phyloP scores from a whole-genome alignment of 2,329 filamentous ascomycete genomes.

The Cordyceps militaris region DNA sequence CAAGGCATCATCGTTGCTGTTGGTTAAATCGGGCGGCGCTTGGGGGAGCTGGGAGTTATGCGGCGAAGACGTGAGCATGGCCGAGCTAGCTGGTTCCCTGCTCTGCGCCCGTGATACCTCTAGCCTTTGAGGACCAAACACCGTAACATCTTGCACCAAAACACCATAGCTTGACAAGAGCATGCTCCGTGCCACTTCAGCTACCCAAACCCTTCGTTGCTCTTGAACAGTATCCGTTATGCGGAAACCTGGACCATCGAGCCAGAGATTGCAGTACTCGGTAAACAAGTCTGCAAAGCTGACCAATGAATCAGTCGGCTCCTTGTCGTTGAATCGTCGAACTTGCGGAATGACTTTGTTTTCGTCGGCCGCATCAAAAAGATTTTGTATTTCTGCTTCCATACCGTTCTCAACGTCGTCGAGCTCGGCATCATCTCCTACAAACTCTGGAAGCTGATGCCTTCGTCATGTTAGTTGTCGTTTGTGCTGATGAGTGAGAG shows the following conservation, averaged over 20 bases:
- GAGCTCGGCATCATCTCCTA: constrained; percentile 4
- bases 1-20: constrained; percentile 23
- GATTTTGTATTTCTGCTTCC: constrained; percentile 23
- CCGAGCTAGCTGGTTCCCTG: constrained; percentile 12
- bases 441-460: constrained; percentile 6
- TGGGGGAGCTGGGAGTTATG: not conserved
- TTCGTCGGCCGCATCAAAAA: constrained; percentile 23
- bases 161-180: constrained; percentile 30
- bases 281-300: constrained; percentile 23
- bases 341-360: constrained; percentile 26
- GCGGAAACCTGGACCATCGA: constrained; percentile 20
- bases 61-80: constrained; percentile 11
- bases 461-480: not conserved
- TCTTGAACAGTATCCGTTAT: constrained; percentile 21
- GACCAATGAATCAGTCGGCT: constrained; percentile 20
- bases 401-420: constrained; percentile 18
- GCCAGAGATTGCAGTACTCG: constrained; percentile 27
- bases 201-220: constrained; percentile 22
- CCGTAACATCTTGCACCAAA: constrained; percentile 26
- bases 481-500: not conserved
- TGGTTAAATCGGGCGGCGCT: not conserved
- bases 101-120: constrained; percentile 2
- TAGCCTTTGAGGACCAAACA: constrained; percentile 20
- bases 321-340: constrained; percentile 19
- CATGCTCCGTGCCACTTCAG: constrained; percentile 27